A percentile compares a stretch with the other conserved stretches of the same genome.
These are phyloP conservation scores for Catharanthus roseus DNA, from an alignment of 257 asterid genomes.

Conservation along the genomic window DNA sequence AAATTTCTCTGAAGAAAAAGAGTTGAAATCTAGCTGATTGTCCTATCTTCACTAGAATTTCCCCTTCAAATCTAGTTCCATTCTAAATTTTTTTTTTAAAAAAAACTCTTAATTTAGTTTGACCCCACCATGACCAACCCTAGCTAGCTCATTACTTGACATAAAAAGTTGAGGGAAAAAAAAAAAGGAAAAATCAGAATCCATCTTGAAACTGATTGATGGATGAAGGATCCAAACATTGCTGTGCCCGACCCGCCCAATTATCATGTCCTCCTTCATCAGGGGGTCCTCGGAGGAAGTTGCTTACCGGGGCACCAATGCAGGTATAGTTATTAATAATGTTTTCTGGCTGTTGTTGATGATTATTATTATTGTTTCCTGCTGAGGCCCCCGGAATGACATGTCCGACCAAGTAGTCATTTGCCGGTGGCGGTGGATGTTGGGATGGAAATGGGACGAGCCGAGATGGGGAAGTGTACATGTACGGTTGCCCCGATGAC, in stretches of 20 bases:
- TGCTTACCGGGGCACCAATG: conserved; percentile 65
- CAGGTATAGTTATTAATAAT: conserved; percentile 49
- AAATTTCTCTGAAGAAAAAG: too few relatives aligned
- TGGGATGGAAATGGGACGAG: conserved; percentile 46
- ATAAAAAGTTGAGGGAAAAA: not conserved
- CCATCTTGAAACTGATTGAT: conserved; percentile 54
- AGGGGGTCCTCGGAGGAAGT: conserved; percentile 8
- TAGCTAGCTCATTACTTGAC: conserved; percentile 36
- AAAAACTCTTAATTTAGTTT: conserved; percentile 11
- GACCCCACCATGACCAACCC: conserved; percentile 37
- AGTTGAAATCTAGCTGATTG: conserved; percentile 34
- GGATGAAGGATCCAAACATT: conserved; percentile 27
- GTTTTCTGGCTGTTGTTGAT: conserved; percentile 21
- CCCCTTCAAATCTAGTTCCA: conserved; percentile 23
- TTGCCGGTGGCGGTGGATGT: conserved; percentile 30
- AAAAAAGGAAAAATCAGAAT: conserved; percentile 25
- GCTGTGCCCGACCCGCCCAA: conserved; percentile 19
- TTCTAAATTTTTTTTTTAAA: conserved; percentile 19
- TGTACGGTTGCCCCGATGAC: conserved; percentile 26
- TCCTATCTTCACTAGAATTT: conserved; percentile 21
- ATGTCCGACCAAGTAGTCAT: conserved; percentile 65
- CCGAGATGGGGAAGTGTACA: conserved; percentile 53
- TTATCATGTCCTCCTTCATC: conserved; percentile 27
- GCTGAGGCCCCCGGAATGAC: conserved; percentile 19
- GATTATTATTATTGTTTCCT: conserved; percentile 12